Evolutionary conservation across 148 eudicot genomes (phyloP).

Genomic region (Heliosperma pusillum): DNA sequence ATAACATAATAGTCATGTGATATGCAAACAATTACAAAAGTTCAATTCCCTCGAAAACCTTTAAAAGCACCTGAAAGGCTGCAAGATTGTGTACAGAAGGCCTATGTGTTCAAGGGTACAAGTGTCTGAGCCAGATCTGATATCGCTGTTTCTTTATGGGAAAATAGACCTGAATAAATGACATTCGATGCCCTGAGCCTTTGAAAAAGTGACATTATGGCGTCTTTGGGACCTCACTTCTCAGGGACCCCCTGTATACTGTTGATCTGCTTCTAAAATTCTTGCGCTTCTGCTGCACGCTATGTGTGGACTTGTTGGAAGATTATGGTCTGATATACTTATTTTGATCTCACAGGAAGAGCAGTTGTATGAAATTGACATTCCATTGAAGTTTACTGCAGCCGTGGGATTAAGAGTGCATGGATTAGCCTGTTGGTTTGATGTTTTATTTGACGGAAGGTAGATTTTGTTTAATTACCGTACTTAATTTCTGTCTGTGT

Average conservation of each 20-base stretch:
- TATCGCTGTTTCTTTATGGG: not conserved
- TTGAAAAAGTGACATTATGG: not conserved
- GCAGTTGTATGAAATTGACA: slow-evolving; percentile 81
- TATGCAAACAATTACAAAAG: not conserved
- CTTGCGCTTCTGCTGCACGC: not conserved
- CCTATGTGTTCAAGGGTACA: not conserved
- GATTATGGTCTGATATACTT: not conserved
- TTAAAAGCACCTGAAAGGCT: not conserved
- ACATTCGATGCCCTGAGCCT: not conserved
- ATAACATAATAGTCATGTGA: no score
- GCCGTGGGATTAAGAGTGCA: slow-evolving; percentile 88
- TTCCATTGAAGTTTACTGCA: slow-evolving; percentile 73
- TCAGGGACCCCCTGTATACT: not conserved
- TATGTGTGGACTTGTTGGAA: not conserved
- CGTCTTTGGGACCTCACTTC: not conserved
- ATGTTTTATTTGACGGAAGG: slow-evolving; percentile 96
- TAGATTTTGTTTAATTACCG: slow-evolving; percentile 19
- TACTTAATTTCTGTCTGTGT: slow-evolving; percentile 1
- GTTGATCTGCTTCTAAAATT: not conserved
- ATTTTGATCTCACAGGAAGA: slow-evolving; percentile 68
- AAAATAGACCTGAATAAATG: not conserved
- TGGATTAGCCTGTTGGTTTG: slow-evolving; percentile 99
- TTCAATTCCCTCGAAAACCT: not conserved
- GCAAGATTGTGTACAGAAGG: not conserved
- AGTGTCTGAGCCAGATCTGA: slow-evolving; percentile 1